Percentiles rank a stretch among this genome's conserved stretches.
Conservation (phyloP, 768 basidiomycete genomes). For the Tylopilus cervinicoccineus region DNA sequence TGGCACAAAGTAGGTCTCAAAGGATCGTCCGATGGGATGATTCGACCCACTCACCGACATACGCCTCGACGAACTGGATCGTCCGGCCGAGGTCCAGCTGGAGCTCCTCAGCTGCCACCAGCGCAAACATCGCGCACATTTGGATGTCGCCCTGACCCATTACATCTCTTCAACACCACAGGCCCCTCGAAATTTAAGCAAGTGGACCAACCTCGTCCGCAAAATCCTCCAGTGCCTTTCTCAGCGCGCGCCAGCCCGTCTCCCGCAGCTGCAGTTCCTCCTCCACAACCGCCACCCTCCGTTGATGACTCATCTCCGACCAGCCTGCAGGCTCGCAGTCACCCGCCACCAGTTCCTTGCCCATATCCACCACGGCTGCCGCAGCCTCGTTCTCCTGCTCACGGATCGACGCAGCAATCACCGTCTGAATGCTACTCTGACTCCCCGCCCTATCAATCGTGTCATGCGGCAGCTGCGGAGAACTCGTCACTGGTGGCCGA, state of each 20-base stretch:
- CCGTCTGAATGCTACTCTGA: conserved; percentile 66
- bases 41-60: conserved; percentile 53
- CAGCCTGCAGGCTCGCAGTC: conserved; percentile 22
- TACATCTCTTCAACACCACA: neutral
- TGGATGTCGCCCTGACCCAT: conserved; percentile 69
- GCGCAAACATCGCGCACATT: conserved; percentile 68
- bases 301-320: conserved; percentile 24
- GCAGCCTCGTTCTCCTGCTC: conserved; percentile 29
- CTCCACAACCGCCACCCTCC: conserved; percentile 29
- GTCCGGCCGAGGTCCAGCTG: conserved; percentile 40
- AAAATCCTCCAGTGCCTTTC: conserved; percentile 55
- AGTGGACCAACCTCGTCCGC: conserved; percentile 50
- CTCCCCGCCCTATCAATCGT: conserved; percentile 48
- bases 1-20: conserved; percentile 22
- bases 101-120: conserved; percentile 61
- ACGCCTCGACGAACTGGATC: conserved; percentile 60
- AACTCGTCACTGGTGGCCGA: neutral
- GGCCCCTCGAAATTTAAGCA: neutral
- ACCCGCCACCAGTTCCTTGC: conserved; percentile 26
- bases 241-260: conserved; percentile 54
- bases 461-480: conserved; percentile 14
- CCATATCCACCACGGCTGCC: conserved; percentile 14
- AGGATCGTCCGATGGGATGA: neutral
- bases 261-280: conserved; percentile 51
- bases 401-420: conserved; percentile 52